Evolutionary conservation across 768 basidiomycete species (phyloP).

Genomic region (Nevesoporus exiguus): DNA sequence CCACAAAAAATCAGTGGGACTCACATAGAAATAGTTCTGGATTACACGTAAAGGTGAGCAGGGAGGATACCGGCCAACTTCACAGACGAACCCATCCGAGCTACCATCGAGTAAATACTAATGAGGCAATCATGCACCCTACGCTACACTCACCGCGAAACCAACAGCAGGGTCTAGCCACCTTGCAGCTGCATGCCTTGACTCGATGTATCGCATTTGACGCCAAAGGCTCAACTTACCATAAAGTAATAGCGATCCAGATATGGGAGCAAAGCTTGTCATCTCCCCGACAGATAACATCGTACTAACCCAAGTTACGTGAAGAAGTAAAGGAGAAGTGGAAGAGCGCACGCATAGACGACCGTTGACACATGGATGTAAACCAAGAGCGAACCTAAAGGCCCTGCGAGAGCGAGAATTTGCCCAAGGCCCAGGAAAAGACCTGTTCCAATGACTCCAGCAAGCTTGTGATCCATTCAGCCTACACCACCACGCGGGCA

Average conservation of each 20-base stretch:
- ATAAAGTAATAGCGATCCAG: conserved; percentile 28
- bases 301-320: conserved; percentile 18
- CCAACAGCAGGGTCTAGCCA: conserved; percentile 33
- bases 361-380: conserved; percentile 28
- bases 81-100: conserved; percentile 24
- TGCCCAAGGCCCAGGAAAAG: conserved; percentile 31
- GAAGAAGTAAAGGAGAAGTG: background rate
- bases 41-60: conserved; percentile 1
- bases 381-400: conserved; percentile 29
- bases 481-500: background rate
- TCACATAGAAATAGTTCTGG: conserved; percentile 36
- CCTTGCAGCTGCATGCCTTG: conserved; percentile 22
- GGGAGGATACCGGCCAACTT: background rate
- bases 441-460: conserved; percentile 30
- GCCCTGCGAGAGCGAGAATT: conserved; percentile 26
- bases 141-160: conserved; percentile 24
- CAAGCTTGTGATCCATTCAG: conserved; percentile 19
- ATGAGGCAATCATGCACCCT: background rate
- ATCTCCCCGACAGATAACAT: conserved; percentile 30
- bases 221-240: conserved; percentile 9
- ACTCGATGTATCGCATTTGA: background rate
- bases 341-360: conserved; percentile 24
- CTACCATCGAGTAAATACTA: conserved; percentile 1
- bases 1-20: background rate
- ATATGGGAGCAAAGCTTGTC: conserved; percentile 27